Conservation (phyloP, 2,329 filamentous ascomycete genomes). For the Claviceps monticola region DNA sequence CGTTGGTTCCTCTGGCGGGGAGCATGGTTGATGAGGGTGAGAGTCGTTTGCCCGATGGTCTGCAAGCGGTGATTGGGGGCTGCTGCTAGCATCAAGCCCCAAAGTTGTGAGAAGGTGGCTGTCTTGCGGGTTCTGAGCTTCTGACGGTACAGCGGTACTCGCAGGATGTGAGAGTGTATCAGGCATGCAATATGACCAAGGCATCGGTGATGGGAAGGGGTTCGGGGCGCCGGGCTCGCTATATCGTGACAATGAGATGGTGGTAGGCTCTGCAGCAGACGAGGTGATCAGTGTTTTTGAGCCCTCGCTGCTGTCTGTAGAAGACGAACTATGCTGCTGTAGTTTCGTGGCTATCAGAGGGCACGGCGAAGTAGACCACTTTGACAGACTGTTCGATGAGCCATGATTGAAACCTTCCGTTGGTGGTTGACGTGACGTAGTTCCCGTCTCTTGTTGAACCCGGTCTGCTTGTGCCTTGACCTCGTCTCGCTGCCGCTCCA, state of each 20-base stretch:
- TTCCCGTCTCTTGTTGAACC: background rate
- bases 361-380: background rate
- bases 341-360: background rate
- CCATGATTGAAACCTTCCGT: constrained; percentile 5
- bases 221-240: constrained; percentile 4
- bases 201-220: constrained; percentile 6
- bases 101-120: background rate
- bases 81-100: background rate
- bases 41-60: background rate
- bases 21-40: background rate
- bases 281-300: constrained; percentile 33
- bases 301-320: constrained; percentile 15
- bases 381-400: constrained; percentile 2
- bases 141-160: background rate
- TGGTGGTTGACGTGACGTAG: background rate
- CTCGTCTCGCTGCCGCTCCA: constrained; percentile 10
- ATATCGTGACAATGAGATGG: constrained; percentile 2
- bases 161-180: background rate
- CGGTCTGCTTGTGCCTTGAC: background rate
- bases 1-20: background rate
- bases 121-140: background rate
- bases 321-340: background rate
- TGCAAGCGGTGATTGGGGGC: background rate
- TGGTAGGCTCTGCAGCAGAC: background rate
- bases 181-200: background rate